Evolutionary conservation across 257 asterid genomes (phyloP).

Genomic region (Nicotiana paniculata): DNA sequence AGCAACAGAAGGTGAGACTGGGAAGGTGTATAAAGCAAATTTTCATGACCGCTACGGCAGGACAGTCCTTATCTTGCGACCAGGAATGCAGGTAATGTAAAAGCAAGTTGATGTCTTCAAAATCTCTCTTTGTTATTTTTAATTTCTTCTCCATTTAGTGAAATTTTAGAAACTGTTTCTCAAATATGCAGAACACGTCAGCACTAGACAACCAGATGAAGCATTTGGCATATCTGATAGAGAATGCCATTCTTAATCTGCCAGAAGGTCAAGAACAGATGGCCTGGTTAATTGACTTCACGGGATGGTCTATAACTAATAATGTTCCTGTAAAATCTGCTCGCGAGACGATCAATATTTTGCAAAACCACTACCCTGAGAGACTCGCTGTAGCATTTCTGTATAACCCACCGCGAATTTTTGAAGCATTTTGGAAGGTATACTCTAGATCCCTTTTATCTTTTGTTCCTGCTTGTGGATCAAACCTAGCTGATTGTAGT

Average conservation of each 20-base stretch:
- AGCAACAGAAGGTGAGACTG: slow-evolving; percentile 87
- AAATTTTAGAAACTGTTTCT: background rate
- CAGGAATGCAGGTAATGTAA: slow-evolving; percentile 72
- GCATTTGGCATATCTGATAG: slow-evolving; percentile 84
- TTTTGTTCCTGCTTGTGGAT: background rate
- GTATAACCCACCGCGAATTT: slow-evolving; percentile 83
- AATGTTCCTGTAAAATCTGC: slow-evolving; percentile 84
- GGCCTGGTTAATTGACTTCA: slow-evolving; percentile 95
- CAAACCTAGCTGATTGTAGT: background rate
- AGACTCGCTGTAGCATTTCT: slow-evolving; percentile 80
- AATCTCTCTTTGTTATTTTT: background rate
- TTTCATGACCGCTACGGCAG: slow-evolving; percentile 86
- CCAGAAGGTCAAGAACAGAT: slow-evolving; percentile 95
- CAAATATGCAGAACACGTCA: slow-evolving; percentile 61
- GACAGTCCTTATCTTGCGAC: slow-evolving; percentile 83
- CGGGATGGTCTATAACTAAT: slow-evolving; percentile 76
- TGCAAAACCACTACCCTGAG: slow-evolving; percentile 92
- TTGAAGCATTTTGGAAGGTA: slow-evolving; percentile 97
- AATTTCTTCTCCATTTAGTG: background rate
- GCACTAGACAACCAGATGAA: slow-evolving; percentile 79
- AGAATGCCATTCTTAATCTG: slow-evolving; percentile 88
- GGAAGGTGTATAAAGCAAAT: slow-evolving; percentile 77
- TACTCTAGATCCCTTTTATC: slow-evolving; percentile 9
- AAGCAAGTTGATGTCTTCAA: background rate
- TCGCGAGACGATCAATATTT: slow-evolving; percentile 57